Base-by-base conservation (phyloP, 306 rosid species). In the Medicago ruthenica region DNA sequence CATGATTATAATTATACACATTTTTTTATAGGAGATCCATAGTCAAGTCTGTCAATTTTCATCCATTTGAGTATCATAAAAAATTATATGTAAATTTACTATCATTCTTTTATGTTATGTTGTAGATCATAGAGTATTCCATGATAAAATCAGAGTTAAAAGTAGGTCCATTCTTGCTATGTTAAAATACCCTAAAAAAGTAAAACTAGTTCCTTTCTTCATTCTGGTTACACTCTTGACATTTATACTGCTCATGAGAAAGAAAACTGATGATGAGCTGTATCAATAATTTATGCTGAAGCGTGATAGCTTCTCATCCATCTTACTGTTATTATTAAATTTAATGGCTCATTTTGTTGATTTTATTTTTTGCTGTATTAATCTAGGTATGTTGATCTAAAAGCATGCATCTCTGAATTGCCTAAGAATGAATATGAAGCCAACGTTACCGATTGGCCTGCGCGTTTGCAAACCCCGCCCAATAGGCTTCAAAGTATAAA, bases 401-500 rank as follows among this genome's bases (percentile, higher is more conserved):
- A 88, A 77, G 79, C 97, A 22, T 95, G 98, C 84, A 92, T 95
- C 80, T 84, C 96, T 67, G 86, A 75, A 39, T 84, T 95, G 77
- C 97, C 97, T 57, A 87, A 90, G 75, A 80, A 84, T 40, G 96
- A 95, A 63, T 85, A 79, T 54, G 89, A 90, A 73, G 83, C 88
- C 76, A 92, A 90, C 76, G 78, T 90, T 70, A 62, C 89, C 37
- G 61, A 50, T 21, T 92, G 98, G 98, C 98, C 97, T 27, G 87
- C 85, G 34, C 97, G 98, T 6, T 76, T 95, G 88, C 86, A 86
- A 60, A 75, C 89, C 76, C 96, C 97, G 1, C 97, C 99, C 9
- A 85, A 85, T 66, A 90, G 99, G 88, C 96, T 96, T 75, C 96
- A 92, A 76, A 89, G 87, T 74, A 96, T 96, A 81, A 89, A 89